Base-by-base conservation (phyloP, 176 grass and related monocot genomes). In the Musa acuminata region DNA sequence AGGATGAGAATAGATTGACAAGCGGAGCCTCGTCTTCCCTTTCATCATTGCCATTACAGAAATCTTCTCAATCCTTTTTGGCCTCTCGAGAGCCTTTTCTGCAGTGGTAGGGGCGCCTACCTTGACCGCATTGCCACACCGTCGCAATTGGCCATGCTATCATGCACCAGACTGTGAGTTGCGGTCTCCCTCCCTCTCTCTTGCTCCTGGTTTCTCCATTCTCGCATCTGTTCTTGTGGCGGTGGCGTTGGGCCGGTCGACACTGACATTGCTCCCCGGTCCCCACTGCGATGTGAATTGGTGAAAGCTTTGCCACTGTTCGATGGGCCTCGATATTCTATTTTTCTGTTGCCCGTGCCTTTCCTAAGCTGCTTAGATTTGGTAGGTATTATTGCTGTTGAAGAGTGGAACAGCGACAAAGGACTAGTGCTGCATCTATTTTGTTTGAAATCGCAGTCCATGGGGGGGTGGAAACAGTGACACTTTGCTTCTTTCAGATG, bases 351-450 rank as follows among this genome's bases (percentile, higher is more conserved):
- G 21, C 78, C 67, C 24, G 78, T 80, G 55, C 35, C 58, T 72
- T 80, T 73, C 78, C 68, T 72, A 26, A 52, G 67, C 78, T 72
- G 68, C 64, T 80, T 80, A 48, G 78, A 80, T 80, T 80, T 80
- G 78, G 78, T 80, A 20, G 78, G 78, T 80, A 29, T 50, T 55
- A 72, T 72, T 51, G 77, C 2, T 68, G 52, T 80, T 43, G 13
- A 16, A 69, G 52, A 12, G 77, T 69, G 48, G 55, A 80, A 72
- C 49, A 29, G 35, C 67, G 64, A 63, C 64, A 21, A 72, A 52
- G 69, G 48, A 52, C 26, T 11, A 43, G 59, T 57, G 54, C 57
- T 64, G 9, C 48, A 49, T 35, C 9, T 70, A 14, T 60, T 60
- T 60, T 49, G 27, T 35, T 49, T 69, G 66, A 50, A 69, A 69